These are phyloP conservation scores for Aspergillus nidulans DNA, from an alignment of 495 filamentous ascomycete species.

Conservation along the genomic window DNA sequence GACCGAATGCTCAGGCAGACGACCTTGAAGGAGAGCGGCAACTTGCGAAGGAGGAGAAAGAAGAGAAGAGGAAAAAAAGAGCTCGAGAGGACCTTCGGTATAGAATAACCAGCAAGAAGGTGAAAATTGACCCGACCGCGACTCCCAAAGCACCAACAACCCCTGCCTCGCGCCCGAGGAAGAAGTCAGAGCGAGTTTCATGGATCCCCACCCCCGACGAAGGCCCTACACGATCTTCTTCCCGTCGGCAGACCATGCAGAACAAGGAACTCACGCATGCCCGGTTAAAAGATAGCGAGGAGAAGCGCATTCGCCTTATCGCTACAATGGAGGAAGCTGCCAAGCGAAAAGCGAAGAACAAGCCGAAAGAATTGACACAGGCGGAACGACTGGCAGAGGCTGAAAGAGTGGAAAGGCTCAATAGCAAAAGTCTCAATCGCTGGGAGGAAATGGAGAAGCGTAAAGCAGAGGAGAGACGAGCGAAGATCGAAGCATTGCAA, in stretches of 20 bases:
- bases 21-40: conserved; percentile 62
- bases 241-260: conserved; percentile 73
- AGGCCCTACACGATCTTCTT: conserved; percentile 75
- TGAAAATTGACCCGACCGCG: conserved; percentile 60
- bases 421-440: conserved; percentile 83
- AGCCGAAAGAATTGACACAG: conserved; percentile 81
- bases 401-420: conserved; percentile 73
- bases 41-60: conserved; percentile 55
- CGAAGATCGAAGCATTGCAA: conserved; percentile 77
- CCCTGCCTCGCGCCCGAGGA: conserved; percentile 65
- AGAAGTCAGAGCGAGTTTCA: conserved; percentile 87
- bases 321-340: conserved; percentile 85
- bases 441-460: conserved; percentile 92
- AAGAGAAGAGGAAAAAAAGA: conserved; percentile 70
- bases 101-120: conserved; percentile 52
- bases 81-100: conserved; percentile 51
- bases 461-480: conserved; percentile 74
- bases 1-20: conserved; percentile 55
- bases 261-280: conserved; percentile 80
- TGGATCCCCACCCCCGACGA: conserved; percentile 81
- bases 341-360: conserved; percentile 67
- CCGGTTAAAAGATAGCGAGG: conserved; percentile 78
- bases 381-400: conserved; percentile 82
- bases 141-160: conserved; percentile 38
- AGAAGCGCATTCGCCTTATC: conserved; percentile 70